These are phyloP conservation scores for Globisporangium apiculatum DNA, from an alignment of 352 stramenopile genomes.

Conservation along the genomic window DNA sequence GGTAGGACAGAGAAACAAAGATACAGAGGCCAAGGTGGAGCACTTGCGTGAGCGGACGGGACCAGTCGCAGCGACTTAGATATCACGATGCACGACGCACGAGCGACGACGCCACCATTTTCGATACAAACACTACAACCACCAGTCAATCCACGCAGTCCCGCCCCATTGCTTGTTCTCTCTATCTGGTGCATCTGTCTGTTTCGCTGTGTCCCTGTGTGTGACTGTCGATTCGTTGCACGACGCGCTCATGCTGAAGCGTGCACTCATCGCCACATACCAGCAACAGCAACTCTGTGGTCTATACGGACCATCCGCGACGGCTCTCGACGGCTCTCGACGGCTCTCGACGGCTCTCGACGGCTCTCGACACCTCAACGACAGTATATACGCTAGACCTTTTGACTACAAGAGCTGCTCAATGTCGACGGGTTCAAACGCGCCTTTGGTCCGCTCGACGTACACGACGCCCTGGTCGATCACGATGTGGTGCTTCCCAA, in stretches of 20 bases:
- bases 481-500: slow-evolving; percentile 76
- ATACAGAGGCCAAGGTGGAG: too few relatives aligned
- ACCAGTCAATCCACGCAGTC: neutral
- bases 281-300: too few relatives aligned
- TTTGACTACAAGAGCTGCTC: slow-evolving; percentile 47
- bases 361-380: too few relatives aligned
- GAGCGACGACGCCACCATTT: too few relatives aligned
- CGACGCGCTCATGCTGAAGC: too few relatives aligned
- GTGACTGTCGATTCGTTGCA: neutral
- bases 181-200: neutral
- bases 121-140: slow-evolving; percentile 1
- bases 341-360: too few relatives aligned
- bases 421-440: slow-evolving; percentile 69
- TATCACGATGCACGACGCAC: neutral
- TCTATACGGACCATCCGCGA: too few relatives aligned
- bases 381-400: too few relatives aligned
- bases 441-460: slow-evolving; percentile 50
- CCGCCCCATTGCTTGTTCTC: neutral
- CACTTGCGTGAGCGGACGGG: neutral
- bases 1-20: too few relatives aligned
- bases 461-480: slow-evolving; percentile 84
- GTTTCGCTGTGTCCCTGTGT: neutral
- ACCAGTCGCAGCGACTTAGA: neutral
- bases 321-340: too few relatives aligned
- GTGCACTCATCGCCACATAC: too few relatives aligned